These are phyloP conservation scores for Lagenidium sp. DNA, from an alignment of 352 stramenopile species.

Conservation along the genomic window DNA sequence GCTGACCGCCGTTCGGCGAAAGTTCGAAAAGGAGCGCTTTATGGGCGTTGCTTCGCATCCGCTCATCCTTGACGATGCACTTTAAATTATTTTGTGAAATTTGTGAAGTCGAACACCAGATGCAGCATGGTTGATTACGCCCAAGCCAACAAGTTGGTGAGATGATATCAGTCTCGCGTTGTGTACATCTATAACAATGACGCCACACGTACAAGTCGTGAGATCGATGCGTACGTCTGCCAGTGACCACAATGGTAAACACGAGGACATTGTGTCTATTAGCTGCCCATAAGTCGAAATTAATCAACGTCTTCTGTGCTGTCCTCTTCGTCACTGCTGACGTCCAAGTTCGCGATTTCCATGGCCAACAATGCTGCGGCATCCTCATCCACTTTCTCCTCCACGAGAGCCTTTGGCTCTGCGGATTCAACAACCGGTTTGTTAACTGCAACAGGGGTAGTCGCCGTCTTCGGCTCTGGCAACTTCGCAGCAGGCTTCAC, in stretches of 20 bases:
- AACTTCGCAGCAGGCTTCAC: neutral
- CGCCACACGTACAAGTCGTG: too few relatives aligned
- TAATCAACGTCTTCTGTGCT: constrained; percentile 27
- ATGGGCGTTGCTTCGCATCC: constrained; percentile 58
- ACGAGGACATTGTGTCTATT: too few relatives aligned
- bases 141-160: neutral
- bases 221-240: too few relatives aligned
- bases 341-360: constrained; percentile 66
- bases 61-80: constrained; percentile 36
- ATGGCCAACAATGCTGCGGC: constrained; percentile 50
- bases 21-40: constrained; percentile 82
- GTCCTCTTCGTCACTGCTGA: constrained; percentile 83
- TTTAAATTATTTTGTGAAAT: constrained; percentile 19
- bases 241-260: too few relatives aligned
- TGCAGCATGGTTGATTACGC: too few relatives aligned
- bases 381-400: constrained; percentile 65
- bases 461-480: constrained; percentile 22
- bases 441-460: too few relatives aligned
- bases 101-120: neutral
- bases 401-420: constrained; percentile 16
- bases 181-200: too few relatives aligned
- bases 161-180: too few relatives aligned
- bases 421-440: too few relatives aligned
- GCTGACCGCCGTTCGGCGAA: constrained; percentile 70
- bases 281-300: too few relatives aligned